Percentiles rank a stretch among this genome's conserved stretches.
Evolutionary conservation across 345 rosid species (phyloP).

Genomic region (Stellera chamaejasme): DNA sequence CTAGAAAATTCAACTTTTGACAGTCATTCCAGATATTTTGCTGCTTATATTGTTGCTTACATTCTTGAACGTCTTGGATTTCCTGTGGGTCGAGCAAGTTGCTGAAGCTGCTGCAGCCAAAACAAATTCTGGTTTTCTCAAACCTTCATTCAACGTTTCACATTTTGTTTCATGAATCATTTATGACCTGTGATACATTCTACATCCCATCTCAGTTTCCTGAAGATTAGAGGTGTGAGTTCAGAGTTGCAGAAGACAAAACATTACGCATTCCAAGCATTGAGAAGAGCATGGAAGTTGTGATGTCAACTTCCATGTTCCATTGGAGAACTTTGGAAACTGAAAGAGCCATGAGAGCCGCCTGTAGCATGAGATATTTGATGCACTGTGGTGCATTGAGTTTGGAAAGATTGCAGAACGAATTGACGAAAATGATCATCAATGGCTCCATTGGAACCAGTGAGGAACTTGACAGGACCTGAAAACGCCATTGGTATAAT

Average conservation of each 20-base stretch:
- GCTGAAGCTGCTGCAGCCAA: slow-evolving; percentile 53
- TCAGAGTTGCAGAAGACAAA: slow-evolving; percentile 26
- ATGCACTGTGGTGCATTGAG: slow-evolving; percentile 50
- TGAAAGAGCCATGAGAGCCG: slow-evolving; percentile 33
- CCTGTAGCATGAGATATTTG: slow-evolving; percentile 27
- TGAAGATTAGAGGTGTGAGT: slow-evolving; percentile 32
- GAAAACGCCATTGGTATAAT: slow-evolving; percentile 16
- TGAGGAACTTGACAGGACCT: slow-evolving; percentile 18
- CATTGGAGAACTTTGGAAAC: slow-evolving; percentile 38
- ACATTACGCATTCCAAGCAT: slow-evolving; percentile 30
- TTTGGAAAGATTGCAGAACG: slow-evolving; percentile 32
- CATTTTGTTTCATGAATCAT: slow-evolving; percentile 1
- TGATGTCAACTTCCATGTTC: slow-evolving; percentile 38
- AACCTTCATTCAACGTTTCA: slow-evolving; percentile 1
- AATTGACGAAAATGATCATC: slow-evolving; percentile 43
- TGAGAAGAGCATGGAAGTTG: slow-evolving; percentile 27
- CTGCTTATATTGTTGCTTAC: too few relatives aligned
- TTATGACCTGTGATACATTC: neutral
- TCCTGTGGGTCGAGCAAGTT: slow-evolving; percentile 38
- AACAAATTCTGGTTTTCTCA: slow-evolving; percentile 46
- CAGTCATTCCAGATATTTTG: neutral
- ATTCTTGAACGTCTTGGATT: neutral
- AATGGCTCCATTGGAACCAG: slow-evolving; percentile 32
- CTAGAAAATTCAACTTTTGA: too few relatives aligned
- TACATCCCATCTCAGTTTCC: slow-evolving; percentile 38